Evolutionary conservation across 163 green algal species (phyloP).

Genomic region (Prototheca cutis): DNA sequence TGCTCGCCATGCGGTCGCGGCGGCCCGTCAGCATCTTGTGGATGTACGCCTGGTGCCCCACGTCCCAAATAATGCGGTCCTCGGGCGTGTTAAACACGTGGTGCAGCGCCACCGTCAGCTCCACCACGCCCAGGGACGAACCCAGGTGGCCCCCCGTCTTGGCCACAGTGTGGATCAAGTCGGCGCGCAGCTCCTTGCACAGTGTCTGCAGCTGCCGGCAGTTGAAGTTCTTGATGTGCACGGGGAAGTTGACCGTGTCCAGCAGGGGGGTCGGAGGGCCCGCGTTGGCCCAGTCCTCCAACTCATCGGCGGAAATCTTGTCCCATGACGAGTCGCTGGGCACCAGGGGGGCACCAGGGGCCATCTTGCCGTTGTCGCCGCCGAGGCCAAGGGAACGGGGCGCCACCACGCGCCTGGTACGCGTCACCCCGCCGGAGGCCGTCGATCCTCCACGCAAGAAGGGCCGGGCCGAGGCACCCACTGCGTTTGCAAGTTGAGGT

Average conservation of each 20-base stretch:
- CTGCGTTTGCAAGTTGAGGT: too few relatives aligned
- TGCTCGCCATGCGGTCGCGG: conserved; percentile 77
- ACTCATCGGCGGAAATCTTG: conserved; percentile 29
- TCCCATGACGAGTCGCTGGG: too few relatives aligned
- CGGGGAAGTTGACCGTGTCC: conserved; percentile 93
- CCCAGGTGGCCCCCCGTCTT: conserved; percentile 95
- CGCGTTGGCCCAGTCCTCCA: conserved; percentile 18
- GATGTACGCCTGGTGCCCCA: conserved; percentile 86
- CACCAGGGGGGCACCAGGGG: too few relatives aligned
- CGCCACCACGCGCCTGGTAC: too few relatives aligned
- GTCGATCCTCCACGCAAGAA: too few relatives aligned
- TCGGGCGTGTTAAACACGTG: conserved; percentile 94
- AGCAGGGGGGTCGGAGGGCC: conserved; percentile 29
- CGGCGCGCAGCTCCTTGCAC: conserved; percentile 72
- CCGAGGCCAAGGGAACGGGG: too few relatives aligned
- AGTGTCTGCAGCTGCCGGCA: conserved; percentile 73
- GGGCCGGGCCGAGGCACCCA: too few relatives aligned
- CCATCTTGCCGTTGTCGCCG: too few relatives aligned
- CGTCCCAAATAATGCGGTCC: conserved; percentile 82
- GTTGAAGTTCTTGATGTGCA: conserved; percentile 98
- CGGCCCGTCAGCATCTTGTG: conserved; percentile 98
- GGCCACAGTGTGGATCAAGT: conserved; percentile 91
- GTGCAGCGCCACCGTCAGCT: conserved; percentile 97
- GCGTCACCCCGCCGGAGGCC: too few relatives aligned
- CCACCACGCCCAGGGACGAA: conserved; percentile 90